Evolutionary conservation across 768 basidiomycete genomes (phyloP), one percentile per base, ranked within the genome.

Genomic region (Tephrocybe sp.): DNA sequence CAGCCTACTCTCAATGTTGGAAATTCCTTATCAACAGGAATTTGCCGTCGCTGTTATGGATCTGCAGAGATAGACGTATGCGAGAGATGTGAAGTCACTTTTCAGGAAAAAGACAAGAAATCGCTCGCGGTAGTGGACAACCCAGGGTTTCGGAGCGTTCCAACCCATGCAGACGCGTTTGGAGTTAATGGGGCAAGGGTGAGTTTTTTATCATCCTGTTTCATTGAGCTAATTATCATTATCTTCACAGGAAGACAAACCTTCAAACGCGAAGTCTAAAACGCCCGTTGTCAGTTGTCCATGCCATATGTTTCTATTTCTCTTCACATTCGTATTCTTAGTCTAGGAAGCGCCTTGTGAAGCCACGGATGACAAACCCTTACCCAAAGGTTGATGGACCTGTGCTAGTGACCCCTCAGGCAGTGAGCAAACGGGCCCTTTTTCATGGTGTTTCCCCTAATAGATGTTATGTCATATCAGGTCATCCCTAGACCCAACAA

Each of bases 31-130:
- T 39, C 33, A 12, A 16, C 12, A 5, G 32, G 13, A 8, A 33
- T 32, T 23, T 56, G 55, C 23, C 2, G 19, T 13, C 36, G 39
- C 43, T 57, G 56, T 42, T 46, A 35, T 22, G 23, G 23, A 41
- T 7, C 38, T 6, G 34, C 9, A 5, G 34, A 23, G 17, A 31
- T 11, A 11, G 26, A 45, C 13, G 1, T 43, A 14, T 57, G 56
- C 33, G 41, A 7, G 22, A 47, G 34, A 47, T 57, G 56, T 48
- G 6, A 26, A 40, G 40, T 20, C 33, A 10, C 9, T 32, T 42
- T 35, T 13, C 48, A 44, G 6, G 23, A 17, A 10, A 41, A 50
- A 11, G 14, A 43, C 10, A 47, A 23, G 32, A 34, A 16, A 7
- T 42, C 40, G 17, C 23, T 4, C 16, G 23, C 4, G n/a, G 19